Conservation (phyloP, 306 rosid species). For the Cicer bijugum region DNA sequence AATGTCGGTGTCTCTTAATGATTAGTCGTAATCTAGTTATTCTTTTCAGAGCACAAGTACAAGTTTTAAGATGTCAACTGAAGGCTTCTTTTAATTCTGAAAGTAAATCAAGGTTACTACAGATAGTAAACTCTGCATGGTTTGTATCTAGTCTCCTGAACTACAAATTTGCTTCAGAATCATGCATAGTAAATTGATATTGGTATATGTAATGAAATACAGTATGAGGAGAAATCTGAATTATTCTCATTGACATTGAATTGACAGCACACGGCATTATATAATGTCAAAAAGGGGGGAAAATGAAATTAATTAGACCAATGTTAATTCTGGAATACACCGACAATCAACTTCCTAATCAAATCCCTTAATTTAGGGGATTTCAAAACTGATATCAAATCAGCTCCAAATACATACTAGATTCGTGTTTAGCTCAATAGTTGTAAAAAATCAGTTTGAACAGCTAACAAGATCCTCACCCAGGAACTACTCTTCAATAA, state of each 20-base stretch:
- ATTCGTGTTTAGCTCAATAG: conserved; percentile 7
- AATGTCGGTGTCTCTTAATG: not conserved
- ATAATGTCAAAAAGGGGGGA: not conserved
- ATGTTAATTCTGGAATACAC: not conserved
- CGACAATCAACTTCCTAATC: not conserved
- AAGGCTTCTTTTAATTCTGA: conserved; percentile 13
- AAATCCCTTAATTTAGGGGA: not conserved
- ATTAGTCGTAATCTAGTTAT: not conserved
- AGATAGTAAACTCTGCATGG: not conserved
- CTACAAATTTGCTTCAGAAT: conserved; percentile 23
- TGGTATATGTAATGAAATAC: not conserved
- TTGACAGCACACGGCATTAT: not conserved
- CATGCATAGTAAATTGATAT: conserved; percentile 1
- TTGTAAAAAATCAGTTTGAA: not conserved
- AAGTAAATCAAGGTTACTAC: conserved; percentile 12
- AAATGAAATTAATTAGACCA: not conserved
- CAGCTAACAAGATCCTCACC: conserved; percentile 17
- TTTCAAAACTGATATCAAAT: not conserved
- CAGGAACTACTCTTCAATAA: conserved; percentile 31
- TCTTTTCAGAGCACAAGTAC: not conserved
- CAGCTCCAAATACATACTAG: conserved; percentile 6
- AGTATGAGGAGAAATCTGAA: conserved; percentile 1
- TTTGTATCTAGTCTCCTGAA: conserved; percentile 2
- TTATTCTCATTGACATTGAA: not conserved
- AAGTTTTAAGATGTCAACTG: not conserved